Evolutionary conservation across 768 basidiomycete species (phyloP), one percentile per base, ranked within the genome.

Genomic region (Lactarius quietus): DNA sequence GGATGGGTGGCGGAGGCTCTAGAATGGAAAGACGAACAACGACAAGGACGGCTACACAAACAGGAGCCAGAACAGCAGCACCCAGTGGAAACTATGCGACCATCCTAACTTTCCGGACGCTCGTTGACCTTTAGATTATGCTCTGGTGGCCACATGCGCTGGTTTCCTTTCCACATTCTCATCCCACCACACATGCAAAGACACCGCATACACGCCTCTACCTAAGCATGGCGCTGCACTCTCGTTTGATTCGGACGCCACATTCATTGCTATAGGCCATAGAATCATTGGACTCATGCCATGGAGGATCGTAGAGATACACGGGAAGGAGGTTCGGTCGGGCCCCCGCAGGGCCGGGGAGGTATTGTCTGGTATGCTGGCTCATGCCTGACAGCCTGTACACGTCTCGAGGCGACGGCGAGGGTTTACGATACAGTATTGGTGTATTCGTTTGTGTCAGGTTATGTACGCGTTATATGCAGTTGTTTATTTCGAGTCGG

Each of bases 1-100:
- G 84, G 78, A 14, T 98, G 95, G 95, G 90, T 95, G 14, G 78
- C 78, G 26, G 74, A 73, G 36, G 88, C 89, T 1, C 61, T 78
- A 8, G 72, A 70, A 12, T 67, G 70, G 51, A 72, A 75, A 59
- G 71, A 76, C 6, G 55, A 64, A 3, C 58, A 62, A n/a, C 33
- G 57, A 36, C 57, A 53, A 53, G 62, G 41, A 12, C 61, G 61
- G n/a, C 36, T 17, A 43, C 57, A 52, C n/a, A 61, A 38, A 52
- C 56, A 62, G 39, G 65, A 66, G 39, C 59, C 4, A n/a, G 65
- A 62, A 45, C 56, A 58, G 6, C n/a, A 43, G 18, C 65, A 66
- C 28, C 57, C 65, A 26, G 39, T 56, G n/a, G 65, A 66, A 45
- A 62, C 65, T 3, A 8, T 62, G 31, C 65, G 65, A 38, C 65